These are phyloP conservation scores for Usnea hakonensis DNA, from an alignment of 495 filamentous ascomycete species.

Conservation along the genomic window DNA sequence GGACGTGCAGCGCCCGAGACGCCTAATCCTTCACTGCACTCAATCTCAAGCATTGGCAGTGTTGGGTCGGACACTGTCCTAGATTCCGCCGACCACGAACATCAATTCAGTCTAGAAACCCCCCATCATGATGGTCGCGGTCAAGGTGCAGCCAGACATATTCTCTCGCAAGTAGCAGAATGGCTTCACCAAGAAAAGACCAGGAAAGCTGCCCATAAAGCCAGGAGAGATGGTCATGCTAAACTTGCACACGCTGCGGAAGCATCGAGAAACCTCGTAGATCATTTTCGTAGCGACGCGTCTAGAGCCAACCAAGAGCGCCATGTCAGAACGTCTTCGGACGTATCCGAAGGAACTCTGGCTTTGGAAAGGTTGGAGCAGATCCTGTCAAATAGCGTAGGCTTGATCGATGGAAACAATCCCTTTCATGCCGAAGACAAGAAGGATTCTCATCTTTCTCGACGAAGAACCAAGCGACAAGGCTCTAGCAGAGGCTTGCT, in stretches of 20 bases:
- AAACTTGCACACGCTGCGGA: conserved; percentile 24
- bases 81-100: conserved; percentile 26
- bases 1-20: conserved; percentile 6
- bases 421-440: conserved; percentile 22
- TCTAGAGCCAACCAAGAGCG: conserved; percentile 17
- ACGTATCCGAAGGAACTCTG: conserved; percentile 49
- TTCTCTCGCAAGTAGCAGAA: conserved; percentile 64
- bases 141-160: conserved; percentile 38
- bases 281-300: conserved; percentile 25
- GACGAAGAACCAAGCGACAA: conserved; percentile 35
- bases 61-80: conserved; percentile 18
- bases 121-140: conserved; percentile 23
- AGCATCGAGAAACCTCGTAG: conserved; percentile 27
- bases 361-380: conserved; percentile 63
- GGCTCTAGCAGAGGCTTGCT: conserved; percentile 34
- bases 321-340: conserved; percentile 31
- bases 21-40: conserved; percentile 11
- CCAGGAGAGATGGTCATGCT: conserved; percentile 25
- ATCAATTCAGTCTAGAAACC: conserved; percentile 9
- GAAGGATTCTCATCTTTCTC: conserved; percentile 34
- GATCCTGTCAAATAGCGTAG: conserved; percentile 53
- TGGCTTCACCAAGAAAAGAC: conserved; percentile 75
- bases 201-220: conserved; percentile 49
- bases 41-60: conserved; percentile 15
- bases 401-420: conserved; percentile 22